phyloP scores from a whole-genome alignment of 805 yeast species.

The Lipomyces yamanashiensis region DNA sequence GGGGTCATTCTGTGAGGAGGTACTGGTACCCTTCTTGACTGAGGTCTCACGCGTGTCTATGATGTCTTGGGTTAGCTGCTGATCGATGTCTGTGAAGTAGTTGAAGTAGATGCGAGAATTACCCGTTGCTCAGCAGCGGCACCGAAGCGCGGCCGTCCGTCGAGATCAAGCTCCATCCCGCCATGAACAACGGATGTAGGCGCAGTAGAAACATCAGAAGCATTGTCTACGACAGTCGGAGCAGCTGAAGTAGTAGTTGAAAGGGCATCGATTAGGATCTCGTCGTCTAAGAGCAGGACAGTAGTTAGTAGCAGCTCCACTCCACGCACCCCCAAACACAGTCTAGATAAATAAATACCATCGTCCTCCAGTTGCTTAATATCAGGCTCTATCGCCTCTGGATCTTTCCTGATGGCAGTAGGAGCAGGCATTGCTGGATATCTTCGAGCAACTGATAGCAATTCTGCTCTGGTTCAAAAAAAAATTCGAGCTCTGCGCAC shows the following conservation, averaged over 20 bases:
- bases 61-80: background rate
- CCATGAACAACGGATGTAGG: conserved; percentile 14
- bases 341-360: conserved; percentile 8
- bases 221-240: conserved; percentile 42
- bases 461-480: background rate
- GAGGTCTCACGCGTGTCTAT: conserved; percentile 62
- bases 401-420: conserved; percentile 53
- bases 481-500: background rate
- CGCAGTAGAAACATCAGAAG: conserved; percentile 34
- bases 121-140: conserved; percentile 61
- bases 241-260: conserved; percentile 32
- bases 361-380: conserved; percentile 15
- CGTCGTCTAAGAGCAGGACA: conserved; percentile 44
- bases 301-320: background rate
- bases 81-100: background rate
- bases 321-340: background rate
- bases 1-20: conserved; percentile 99
- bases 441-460: background rate
- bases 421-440: conserved; percentile 55
- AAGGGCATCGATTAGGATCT: conserved; percentile 53
- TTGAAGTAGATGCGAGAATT: conserved; percentile 6
- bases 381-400: conserved; percentile 12
- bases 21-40: conserved; percentile 85
- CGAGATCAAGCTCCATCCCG: conserved; percentile 57
- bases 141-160: conserved; percentile 80